Base-by-base conservation (phyloP, 2,329 filamentous ascomycete species). In the Falciphora oryzae region DNA sequence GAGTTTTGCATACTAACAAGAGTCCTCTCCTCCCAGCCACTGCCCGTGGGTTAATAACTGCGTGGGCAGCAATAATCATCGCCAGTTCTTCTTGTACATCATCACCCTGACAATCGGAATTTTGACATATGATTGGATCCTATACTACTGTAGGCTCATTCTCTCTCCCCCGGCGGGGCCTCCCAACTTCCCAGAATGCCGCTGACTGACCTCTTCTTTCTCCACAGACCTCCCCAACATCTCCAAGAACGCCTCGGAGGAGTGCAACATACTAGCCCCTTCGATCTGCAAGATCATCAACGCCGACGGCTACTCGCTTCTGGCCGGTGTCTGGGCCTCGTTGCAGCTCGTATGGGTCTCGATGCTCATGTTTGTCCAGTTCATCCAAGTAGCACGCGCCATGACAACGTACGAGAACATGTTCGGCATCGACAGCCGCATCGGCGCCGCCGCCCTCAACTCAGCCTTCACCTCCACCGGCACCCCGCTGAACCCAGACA, bases 21-120 rank as follows among this genome's bases (percentile, higher is more conserved):
- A 16, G 11, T 22, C 16, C 3, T 4, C 25, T 22, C 29, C 2
- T 18, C 32, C 4, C 64, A 96, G 92, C 73, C 95, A 99, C 74
- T 99, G 95, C 73, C 95, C 95, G 0, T 99, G 95, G 95, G 91
- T 98, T 29, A 91, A 96, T 78, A 98, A 97, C 76, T 99, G 95
- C 72, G 86, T 99, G 57, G 95, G 92, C 58, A 86, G 95, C 68
- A 98, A 98, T 79, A 99, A 98, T 75, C 91, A 98, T 73, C 89
- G 95, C 18, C 93, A 97, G 70, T 99, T 99, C 76, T 90, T 97
- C 72, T 80, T 97, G 62, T 99, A 98, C 74, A 84, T 99, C 25
- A 79, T 96, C 57, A 88, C 79, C 71, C 79, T 99, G 67, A 90
- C 92, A 64, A 68, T 90, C 22, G 92, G 92, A 35, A 89, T 98